phyloP scores from a whole-genome alignment of 306 rosid species.

The Pyrus communis region DNA sequence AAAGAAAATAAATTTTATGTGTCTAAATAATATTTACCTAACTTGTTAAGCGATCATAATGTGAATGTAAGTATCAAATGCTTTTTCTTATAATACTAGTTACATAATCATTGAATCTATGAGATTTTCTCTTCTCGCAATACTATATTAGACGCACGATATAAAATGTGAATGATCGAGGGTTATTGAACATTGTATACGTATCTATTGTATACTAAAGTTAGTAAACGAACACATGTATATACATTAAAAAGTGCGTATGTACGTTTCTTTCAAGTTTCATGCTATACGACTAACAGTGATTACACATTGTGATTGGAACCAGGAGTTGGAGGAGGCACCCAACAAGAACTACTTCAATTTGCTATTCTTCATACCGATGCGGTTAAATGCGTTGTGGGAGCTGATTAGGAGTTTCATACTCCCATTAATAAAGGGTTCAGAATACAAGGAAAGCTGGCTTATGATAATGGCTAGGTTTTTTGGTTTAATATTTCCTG shows the following conservation, averaged over 20 bases:
- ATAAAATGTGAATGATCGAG: too few relatives aligned
- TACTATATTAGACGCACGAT: too few relatives aligned
- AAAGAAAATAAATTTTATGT: too few relatives aligned
- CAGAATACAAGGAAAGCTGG: slow-evolving; percentile 39
- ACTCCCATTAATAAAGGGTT: slow-evolving; percentile 37
- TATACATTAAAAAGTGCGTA: too few relatives aligned
- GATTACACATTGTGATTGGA: neutral
- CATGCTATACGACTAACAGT: neutral
- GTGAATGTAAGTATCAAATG: too few relatives aligned
- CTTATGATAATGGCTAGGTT: slow-evolving; percentile 37
- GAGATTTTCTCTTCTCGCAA: too few relatives aligned
- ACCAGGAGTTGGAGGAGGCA: slow-evolving; percentile 55
- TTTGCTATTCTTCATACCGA: slow-evolving; percentile 46
- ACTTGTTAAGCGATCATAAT: too few relatives aligned
- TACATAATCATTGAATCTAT: neutral
- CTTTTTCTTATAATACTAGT: neutral
- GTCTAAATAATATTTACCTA: too few relatives aligned
- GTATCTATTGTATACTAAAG: neutral
- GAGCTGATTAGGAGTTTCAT: slow-evolving; percentile 58
- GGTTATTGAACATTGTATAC: too few relatives aligned
- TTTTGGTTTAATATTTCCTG: slow-evolving; percentile 57
- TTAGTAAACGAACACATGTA: too few relatives aligned
- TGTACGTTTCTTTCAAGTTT: too few relatives aligned
- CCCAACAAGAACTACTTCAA: slow-evolving; percentile 73
- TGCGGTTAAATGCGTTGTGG: slow-evolving; percentile 46